phyloP scores from a whole-genome alignment of 495 filamentous ascomycete genomes.

The Aspergillus kassunensis region DNA sequence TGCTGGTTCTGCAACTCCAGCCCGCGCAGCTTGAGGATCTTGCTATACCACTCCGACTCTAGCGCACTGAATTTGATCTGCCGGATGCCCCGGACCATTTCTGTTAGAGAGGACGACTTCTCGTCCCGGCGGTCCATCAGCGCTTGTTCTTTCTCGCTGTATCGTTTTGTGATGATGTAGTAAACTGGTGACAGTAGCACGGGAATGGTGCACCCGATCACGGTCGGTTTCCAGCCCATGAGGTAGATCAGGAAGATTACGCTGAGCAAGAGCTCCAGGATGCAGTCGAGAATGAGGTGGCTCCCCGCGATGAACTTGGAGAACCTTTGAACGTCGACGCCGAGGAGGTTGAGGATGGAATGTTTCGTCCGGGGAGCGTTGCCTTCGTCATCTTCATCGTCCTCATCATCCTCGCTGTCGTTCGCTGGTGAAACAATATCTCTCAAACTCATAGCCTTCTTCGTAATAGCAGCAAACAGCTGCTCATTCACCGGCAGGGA shows the following conservation, averaged over 20 bases:
- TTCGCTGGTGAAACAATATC: slow-evolving; percentile 4
- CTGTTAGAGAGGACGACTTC: slow-evolving; percentile 65
- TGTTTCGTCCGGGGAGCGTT: slow-evolving; percentile 34
- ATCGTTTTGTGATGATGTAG: slow-evolving; percentile 57
- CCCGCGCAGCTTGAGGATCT: slow-evolving; percentile 55
- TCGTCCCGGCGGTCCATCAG: slow-evolving; percentile 69
- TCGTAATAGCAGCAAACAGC: slow-evolving; percentile 12
- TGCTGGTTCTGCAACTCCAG: slow-evolving; percentile 57
- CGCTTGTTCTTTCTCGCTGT: slow-evolving; percentile 54
- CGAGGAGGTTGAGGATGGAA: slow-evolving; percentile 66
- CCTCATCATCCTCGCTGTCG: neutral
- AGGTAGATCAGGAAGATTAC: slow-evolving; percentile 59
- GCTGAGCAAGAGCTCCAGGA: slow-evolving; percentile 57
- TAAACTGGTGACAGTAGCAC: slow-evolving; percentile 58
- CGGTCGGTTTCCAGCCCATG: slow-evolving; percentile 60
- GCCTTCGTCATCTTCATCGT: neutral
- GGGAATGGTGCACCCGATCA: slow-evolving; percentile 59
- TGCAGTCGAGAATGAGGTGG: slow-evolving; percentile 45
- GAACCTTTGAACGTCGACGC: slow-evolving; percentile 62
- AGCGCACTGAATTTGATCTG: slow-evolving; percentile 80
- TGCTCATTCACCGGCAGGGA: slow-evolving; percentile 15
- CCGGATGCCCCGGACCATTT: slow-evolving; percentile 69
- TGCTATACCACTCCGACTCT: slow-evolving; percentile 65
- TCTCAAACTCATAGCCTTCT: slow-evolving; percentile 11
- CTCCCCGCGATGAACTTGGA: slow-evolving; percentile 57